Evolutionary conservation across 2,329 filamentous ascomycete species (phyloP).

Genomic region (Cyphellophora attinorum): DNA sequence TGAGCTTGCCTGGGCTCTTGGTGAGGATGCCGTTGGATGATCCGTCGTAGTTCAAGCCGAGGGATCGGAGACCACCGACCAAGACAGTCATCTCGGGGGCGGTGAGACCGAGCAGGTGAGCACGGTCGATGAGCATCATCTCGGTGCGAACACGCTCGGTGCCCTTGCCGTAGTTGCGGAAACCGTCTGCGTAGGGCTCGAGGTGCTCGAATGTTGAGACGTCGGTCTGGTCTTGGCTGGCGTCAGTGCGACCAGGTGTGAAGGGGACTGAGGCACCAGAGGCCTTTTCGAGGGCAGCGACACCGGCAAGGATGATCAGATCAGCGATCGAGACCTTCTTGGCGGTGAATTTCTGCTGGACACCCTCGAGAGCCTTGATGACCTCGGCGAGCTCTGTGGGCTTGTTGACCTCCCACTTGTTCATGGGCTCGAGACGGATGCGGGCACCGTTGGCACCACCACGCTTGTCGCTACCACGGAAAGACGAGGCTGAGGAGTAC

Average conservation of each 20-base stretch:
- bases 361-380: slow-evolving; percentile 49
- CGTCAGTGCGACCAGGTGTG: slow-evolving; percentile 62
- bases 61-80: slow-evolving; percentile 60
- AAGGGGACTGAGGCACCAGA: slow-evolving; percentile 59
- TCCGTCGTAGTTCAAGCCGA: slow-evolving; percentile 63
- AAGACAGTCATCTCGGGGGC: slow-evolving; percentile 63
- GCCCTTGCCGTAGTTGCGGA: slow-evolving; percentile 67
- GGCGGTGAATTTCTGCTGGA: slow-evolving; percentile 57
- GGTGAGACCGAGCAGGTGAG: slow-evolving; percentile 60
- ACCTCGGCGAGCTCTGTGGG: slow-evolving; percentile 55
- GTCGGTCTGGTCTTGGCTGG: slow-evolving; percentile 64
- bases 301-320: slow-evolving; percentile 65
- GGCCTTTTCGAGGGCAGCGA: slow-evolving; percentile 63
- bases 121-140: slow-evolving; percentile 62
- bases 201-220: slow-evolving; percentile 53
- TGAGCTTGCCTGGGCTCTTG: slow-evolving; percentile 55
- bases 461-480: slow-evolving; percentile 69
- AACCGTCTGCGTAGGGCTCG: slow-evolving; percentile 62
- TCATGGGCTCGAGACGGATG: slow-evolving; percentile 63
- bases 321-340: slow-evolving; percentile 74
- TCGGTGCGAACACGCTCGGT: slow-evolving; percentile 54
- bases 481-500: slow-evolving; percentile 62
- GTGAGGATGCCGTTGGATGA: slow-evolving; percentile 61
- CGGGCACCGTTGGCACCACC: slow-evolving; percentile 73
- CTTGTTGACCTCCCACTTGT: slow-evolving; percentile 67